Evolutionary conservation across 495 filamentous ascomycete species (phyloP).

Genomic region (Apiosordaria backusii): DNA sequence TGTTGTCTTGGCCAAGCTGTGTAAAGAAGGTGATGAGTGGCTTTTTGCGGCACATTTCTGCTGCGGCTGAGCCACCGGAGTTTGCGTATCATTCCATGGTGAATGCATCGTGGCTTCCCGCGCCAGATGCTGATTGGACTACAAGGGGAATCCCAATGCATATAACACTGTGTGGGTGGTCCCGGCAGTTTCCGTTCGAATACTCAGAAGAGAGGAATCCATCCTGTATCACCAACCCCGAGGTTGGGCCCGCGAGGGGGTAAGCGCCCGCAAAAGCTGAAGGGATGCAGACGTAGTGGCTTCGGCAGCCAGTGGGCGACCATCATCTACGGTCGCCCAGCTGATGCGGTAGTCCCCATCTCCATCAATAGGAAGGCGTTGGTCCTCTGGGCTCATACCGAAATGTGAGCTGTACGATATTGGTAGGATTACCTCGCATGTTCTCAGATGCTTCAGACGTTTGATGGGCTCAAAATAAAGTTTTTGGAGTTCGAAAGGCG

Average conservation of each 20-base stretch:
- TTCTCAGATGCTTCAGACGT: slow-evolving; percentile 8
- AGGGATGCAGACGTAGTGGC: background rate
- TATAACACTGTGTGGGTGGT: background rate
- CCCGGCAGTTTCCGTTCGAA: background rate
- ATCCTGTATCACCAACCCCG: background rate
- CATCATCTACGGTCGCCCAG: slow-evolving; percentile 6
- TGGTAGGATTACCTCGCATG: slow-evolving; percentile 15
- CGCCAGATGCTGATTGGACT: background rate
- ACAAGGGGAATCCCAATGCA: background rate
- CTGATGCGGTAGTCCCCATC: slow-evolving; percentile 8
- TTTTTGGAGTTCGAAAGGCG: slow-evolving; percentile 1
- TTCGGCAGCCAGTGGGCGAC: background rate
- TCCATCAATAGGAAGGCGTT: background rate
- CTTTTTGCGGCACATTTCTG: background rate
- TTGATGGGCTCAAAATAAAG: slow-evolving; percentile 15
- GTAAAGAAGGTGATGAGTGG: background rate
- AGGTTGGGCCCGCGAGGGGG: too few relatives aligned
- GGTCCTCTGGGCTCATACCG: background rate
- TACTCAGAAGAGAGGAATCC: background rate
- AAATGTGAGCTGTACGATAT: slow-evolving; percentile 1
- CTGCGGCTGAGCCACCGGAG: background rate
- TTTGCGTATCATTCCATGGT: background rate
- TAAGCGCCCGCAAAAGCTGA: background rate
- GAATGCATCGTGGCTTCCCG: background rate
- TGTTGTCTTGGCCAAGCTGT: background rate